phyloP scores from a whole-genome alignment of 768 basidiomycete species.

The Termitomyces sp. region DNA sequence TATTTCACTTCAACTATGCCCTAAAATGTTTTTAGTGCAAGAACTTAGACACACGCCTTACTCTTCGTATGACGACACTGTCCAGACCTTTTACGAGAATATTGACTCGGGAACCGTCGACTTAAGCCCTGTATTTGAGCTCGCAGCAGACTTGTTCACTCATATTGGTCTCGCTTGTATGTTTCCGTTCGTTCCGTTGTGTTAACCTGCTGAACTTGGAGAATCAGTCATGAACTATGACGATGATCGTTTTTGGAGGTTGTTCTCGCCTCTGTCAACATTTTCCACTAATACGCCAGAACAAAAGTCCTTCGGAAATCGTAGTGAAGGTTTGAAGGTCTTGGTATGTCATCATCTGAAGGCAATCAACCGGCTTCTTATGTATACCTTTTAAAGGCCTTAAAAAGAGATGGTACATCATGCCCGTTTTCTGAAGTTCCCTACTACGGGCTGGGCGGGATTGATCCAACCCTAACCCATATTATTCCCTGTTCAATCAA shows the following conservation, averaged over 20 bases:
- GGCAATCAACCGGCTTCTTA: background rate
- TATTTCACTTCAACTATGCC: background rate
- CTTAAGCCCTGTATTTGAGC: constrained; percentile 16
- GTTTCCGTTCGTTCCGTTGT: background rate
- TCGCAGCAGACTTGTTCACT: constrained; percentile 18
- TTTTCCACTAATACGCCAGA: background rate
- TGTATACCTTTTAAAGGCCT: background rate
- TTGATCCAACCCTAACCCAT: constrained; percentile 14
- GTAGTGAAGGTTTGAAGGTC: constrained; percentile 7
- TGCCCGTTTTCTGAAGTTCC: constrained; percentile 16
- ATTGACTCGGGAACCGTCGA: constrained; percentile 9
- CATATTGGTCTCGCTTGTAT: constrained; percentile 20
- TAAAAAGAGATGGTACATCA: constrained; percentile 21
- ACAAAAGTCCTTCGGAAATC: background rate
- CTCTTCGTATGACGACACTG: constrained; percentile 13
- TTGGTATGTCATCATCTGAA: constrained; percentile 1
- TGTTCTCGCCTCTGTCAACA: constrained; percentile 6
- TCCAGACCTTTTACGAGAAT: constrained; percentile 17
- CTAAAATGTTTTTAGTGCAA: constrained; percentile 9
- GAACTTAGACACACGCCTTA: constrained; percentile 17
- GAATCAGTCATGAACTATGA: constrained; percentile 12
- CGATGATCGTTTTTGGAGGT: constrained; percentile 3
- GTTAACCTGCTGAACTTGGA: background rate
- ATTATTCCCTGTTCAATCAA: constrained; percentile 15
- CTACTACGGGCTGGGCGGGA: constrained; percentile 8